Evolutionary conservation across 148 eudicot genomes (phyloP).

Genomic region (Mesembryanthemum crystallinum): DNA sequence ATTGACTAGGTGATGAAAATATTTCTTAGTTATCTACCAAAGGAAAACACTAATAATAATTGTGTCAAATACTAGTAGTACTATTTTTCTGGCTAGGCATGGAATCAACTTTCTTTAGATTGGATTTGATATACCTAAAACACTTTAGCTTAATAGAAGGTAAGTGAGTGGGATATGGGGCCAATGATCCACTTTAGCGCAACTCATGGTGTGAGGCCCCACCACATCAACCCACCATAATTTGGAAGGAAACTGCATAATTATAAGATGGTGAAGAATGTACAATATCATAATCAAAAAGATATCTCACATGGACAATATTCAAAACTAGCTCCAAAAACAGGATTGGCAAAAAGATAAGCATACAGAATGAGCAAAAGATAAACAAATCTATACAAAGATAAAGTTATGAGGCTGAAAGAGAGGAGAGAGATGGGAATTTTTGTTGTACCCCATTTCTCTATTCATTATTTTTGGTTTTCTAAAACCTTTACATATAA

Average conservation of each 20-base stretch:
- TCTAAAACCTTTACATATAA: conserved; percentile 23
- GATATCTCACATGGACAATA: conserved; percentile 23
- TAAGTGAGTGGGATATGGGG: conserved; percentile 31
- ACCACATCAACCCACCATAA: conserved; percentile 9
- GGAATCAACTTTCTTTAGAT: conserved; percentile 27
- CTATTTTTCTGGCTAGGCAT: conserved; percentile 18
- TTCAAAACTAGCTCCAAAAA: neutral
- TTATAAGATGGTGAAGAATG: neutral
- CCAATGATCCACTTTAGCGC: conserved; percentile 34
- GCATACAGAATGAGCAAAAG: conserved; percentile 7
- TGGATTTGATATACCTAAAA: conserved; percentile 32
- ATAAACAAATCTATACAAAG: neutral
- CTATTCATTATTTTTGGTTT: conserved; percentile 17
- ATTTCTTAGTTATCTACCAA: too few relatives aligned
- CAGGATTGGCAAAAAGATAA: conserved; percentile 8
- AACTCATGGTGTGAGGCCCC: conserved; percentile 23
- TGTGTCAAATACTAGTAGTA: conserved; percentile 7
- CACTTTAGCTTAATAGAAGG: conserved; percentile 21
- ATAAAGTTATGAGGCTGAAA: neutral
- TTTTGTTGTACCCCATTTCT: conserved; percentile 9
- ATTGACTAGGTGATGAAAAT: too few relatives aligned
- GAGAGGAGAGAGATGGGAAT: conserved; percentile 1
- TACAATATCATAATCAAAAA: conserved; percentile 9
- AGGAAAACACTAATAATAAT: neutral
- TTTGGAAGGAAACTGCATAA: neutral